These are phyloP conservation scores for Spergularia bocconei DNA, from an alignment of 148 eudicot species.

Conservation along the genomic window DNA sequence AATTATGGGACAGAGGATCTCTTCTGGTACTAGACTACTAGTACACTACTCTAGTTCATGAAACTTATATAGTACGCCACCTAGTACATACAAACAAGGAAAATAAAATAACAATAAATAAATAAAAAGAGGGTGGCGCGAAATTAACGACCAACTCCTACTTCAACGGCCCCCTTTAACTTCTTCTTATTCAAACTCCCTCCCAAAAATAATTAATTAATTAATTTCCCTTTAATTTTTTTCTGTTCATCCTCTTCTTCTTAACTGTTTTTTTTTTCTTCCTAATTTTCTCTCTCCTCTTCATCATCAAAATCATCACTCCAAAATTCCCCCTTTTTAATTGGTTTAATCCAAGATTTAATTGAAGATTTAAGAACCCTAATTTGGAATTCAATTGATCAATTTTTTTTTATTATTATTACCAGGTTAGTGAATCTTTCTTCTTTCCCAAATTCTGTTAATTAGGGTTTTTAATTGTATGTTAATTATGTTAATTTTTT, in stretches of 20 bases:
- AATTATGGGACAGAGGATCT: too few species aligned
- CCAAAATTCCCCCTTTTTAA: background rate
- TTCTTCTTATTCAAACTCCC: conserved; percentile 21
- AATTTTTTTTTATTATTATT: background rate
- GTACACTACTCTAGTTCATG: background rate
- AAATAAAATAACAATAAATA: background rate
- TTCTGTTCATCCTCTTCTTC: background rate
- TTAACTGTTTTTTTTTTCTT: background rate
- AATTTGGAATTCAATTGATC: conserved; percentile 6
- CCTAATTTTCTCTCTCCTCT: conserved; percentile 5
- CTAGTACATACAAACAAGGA: background rate
- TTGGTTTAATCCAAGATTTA: background rate
- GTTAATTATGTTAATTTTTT: background rate
- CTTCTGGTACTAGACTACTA: too few species aligned
- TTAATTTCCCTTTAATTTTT: background rate
- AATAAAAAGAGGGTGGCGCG: conserved; percentile 38
- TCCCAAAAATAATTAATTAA: too few species aligned
- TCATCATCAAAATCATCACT: background rate
- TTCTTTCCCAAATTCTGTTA: background rate
- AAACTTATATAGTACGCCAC: background rate
- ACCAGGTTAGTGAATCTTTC: conserved; percentile 20
- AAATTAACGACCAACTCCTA: conserved; percentile 39
- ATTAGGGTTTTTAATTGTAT: background rate
- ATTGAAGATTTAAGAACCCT: background rate
- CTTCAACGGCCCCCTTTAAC: conserved; percentile 28